These are phyloP conservation scores for Metschnikowia amazonensis DNA, from an alignment of 805 yeast species.

Conservation along the genomic window DNA sequence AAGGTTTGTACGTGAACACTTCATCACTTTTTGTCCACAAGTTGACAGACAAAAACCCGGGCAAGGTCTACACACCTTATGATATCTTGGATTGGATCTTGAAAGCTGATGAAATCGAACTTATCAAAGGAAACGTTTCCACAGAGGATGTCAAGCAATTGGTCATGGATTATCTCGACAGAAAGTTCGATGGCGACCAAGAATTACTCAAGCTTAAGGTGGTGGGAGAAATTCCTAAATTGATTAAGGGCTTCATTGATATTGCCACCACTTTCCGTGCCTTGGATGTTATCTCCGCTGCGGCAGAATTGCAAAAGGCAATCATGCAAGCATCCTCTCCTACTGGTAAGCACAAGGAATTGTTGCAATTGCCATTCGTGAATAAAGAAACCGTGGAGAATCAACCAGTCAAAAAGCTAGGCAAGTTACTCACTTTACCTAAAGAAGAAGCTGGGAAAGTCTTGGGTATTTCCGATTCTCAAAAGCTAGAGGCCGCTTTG, in stretches of 20 bases:
- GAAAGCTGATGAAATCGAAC: conserved; percentile 60
- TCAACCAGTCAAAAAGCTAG: conserved; percentile 55
- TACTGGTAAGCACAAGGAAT: conserved; percentile 52
- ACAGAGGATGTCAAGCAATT: conserved; percentile 48
- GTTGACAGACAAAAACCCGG: conserved; percentile 70
- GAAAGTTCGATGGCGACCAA: conserved; percentile 35
- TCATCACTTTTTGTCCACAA: conserved; percentile 72
- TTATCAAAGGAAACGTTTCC: conserved; percentile 39
- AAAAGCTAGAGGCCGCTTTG: conserved; percentile 46
- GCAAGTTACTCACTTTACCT: conserved; percentile 62
- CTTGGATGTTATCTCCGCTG: conserved; percentile 55
- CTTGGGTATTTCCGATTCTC: conserved; percentile 50
- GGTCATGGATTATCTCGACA: conserved; percentile 54
- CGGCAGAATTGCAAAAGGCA: conserved; percentile 65
- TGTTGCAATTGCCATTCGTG: conserved; percentile 79
- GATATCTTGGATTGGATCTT: conserved; percentile 58
- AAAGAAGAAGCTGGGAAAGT: conserved; percentile 51
- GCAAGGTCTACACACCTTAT: conserved; percentile 56
- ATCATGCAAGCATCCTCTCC: conserved; percentile 72
- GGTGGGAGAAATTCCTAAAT: conserved; percentile 59
- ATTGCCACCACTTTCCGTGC: conserved; percentile 78
- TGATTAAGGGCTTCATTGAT: conserved; percentile 71
- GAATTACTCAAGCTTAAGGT: conserved; percentile 48
- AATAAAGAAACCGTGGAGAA: conserved; percentile 42
- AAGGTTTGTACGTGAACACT: conserved; percentile 79